Conservation (phyloP, 306 rosid genomes). For the Potentilla sterilis region DNA sequence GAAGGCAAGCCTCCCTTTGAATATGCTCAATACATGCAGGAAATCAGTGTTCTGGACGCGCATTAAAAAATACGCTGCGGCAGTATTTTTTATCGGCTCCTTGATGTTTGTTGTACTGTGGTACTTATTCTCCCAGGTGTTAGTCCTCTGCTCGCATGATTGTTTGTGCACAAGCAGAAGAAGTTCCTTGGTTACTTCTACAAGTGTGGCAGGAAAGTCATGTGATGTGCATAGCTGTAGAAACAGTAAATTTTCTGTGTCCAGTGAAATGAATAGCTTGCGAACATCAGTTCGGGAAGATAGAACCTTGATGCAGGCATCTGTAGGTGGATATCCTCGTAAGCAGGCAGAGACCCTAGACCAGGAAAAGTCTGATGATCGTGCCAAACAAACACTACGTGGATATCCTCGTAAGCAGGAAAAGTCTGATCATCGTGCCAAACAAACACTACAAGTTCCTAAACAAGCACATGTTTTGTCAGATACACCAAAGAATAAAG, state of each 20-base stretch:
- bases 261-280: constrained; percentile 40
- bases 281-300: constrained; percentile 29
- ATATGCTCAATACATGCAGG: constrained; percentile 65
- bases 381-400: constrained; percentile 33
- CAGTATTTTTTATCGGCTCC: constrained; percentile 40
- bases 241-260: constrained; percentile 41
- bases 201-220: constrained; percentile 33
- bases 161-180: constrained; percentile 36
- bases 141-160: constrained; percentile 42
- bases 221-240: constrained; percentile 32
- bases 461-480: constrained; percentile 24
- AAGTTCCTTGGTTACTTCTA: constrained; percentile 32
- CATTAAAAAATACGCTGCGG: constrained; percentile 51
- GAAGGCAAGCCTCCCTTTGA: constrained; percentile 66
- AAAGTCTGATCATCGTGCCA: constrained; percentile 30
- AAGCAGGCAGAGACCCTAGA: constrained; percentile 31
- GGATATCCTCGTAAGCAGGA: constrained; percentile 32
- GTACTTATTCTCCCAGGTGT: constrained; percentile 43
- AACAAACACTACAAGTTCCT: constrained; percentile 28
- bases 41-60: constrained; percentile 65
- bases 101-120: constrained; percentile 47
- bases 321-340: constrained; percentile 31
- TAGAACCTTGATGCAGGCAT: constrained; percentile 30
- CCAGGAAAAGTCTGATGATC: constrained; percentile 26
- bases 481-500: constrained; percentile 40